phyloP scores from a whole-genome alignment of 768 basidiomycete genomes.

The Boletus vermiculosoides region DNA sequence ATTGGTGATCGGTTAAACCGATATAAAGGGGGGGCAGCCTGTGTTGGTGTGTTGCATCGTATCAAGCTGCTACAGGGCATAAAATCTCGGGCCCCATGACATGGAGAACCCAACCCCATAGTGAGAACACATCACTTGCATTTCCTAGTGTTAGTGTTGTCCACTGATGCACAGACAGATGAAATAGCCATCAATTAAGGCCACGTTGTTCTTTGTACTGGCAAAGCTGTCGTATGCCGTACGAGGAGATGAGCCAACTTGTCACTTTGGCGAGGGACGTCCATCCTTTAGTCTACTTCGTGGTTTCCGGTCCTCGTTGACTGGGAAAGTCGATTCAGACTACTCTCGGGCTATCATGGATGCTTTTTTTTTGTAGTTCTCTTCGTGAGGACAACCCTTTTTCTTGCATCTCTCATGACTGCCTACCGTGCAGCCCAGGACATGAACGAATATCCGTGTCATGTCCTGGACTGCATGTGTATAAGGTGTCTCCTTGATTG shows the following conservation, averaged over 20 bases:
- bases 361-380: neutral
- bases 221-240: neutral
- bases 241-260: constrained; percentile 1
- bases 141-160: neutral
- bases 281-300: constrained; percentile 28
- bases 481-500: neutral
- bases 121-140: neutral
- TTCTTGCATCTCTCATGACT: neutral
- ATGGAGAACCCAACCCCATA: neutral
- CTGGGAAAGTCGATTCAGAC: constrained; percentile 29
- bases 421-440: neutral
- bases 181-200: neutral
- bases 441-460: too few species aligned
- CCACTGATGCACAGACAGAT: neutral
- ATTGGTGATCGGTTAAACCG: neutral
- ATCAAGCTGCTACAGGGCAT: neutral
- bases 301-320: constrained; percentile 12
- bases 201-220: neutral
- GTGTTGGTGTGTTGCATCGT: neutral
- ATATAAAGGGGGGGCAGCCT: neutral
- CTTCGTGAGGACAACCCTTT: constrained; percentile 15
- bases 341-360: constrained; percentile 24
- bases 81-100: neutral
- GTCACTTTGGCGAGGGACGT: neutral
- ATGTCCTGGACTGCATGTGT: neutral